Base-by-base conservation (phyloP, 371 early-diverging fungal species). In the Fennellomyces sp. region DNA sequence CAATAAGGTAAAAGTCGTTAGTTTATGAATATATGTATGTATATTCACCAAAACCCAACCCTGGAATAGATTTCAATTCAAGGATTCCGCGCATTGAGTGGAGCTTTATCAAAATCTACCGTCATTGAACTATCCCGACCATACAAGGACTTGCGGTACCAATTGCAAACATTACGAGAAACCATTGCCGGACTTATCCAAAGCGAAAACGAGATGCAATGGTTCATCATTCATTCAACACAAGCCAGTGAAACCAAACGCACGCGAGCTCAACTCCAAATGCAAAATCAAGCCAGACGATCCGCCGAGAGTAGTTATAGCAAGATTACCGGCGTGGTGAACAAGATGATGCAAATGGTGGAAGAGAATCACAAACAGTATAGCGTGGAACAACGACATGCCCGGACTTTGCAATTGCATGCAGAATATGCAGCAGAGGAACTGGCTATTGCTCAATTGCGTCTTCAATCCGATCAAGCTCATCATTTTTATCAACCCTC, bases 41-140 rank as follows among this genome's bases (percentile, higher is more conserved):
- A 51, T 17, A 28, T 52, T 29, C 28, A 28, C 52, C 30, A 17
- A 12, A 49, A 23, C 25, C n/a, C n/a, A n/a, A n/a, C n/a, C n/a
- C n/a, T n/a, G n/a, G n/a, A n/a, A 17, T 61, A 77, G 78, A 70
- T 69, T 13, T 65, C 76, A 0, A 73, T 78, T 42, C 71, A 73
- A 26, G 79, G 79, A 12, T 78, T 61, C 42, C 64, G 72, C 21
- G 63, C 51, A 5, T 33, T 78, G 4, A 38, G 66, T 8, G 63
- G 66, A 1, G 57, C 71, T 35, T 55, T 64, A 30, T 58, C 70
- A 5, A 63, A 36, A 10, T 55, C 64, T 5, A 38, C 30, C 3
- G 36, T 78, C 2, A 68, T 71, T 15, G 51, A 68, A 4, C 21
- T 78, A 3, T 68, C 71, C 6, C 61, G 56, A 15, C 78, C 78